Percentiles rank a stretch among this genome's conserved stretches.
Evolutionary conservation across 2,329 filamentous ascomycete genomes (phyloP).

Genomic region (Ophiosphaerella herpotricha): DNA sequence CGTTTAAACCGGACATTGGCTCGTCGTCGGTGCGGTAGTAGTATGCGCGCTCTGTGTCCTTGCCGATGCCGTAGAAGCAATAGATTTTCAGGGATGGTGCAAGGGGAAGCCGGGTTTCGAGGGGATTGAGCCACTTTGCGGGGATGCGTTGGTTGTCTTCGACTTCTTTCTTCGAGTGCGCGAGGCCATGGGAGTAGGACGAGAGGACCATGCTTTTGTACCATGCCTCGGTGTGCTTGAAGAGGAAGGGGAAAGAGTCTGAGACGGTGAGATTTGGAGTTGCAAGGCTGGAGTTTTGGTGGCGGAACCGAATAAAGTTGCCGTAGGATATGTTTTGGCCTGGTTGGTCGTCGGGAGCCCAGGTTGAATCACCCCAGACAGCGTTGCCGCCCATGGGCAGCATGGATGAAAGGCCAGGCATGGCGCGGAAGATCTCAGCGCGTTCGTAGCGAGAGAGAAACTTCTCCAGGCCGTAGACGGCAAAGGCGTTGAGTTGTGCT

Average conservation of each 20-base stretch:
- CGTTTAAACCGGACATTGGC: conserved; percentile 67
- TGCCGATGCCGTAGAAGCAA: conserved; percentile 96
- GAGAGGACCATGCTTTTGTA: conserved; percentile 73
- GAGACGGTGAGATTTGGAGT: conserved; percentile 77
- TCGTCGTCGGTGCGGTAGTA: conserved; percentile 81
- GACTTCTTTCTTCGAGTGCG: conserved; percentile 77
- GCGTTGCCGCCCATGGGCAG: conserved; percentile 89
- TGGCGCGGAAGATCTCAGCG: conserved; percentile 90
- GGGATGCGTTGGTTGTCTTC: conserved; percentile 63
- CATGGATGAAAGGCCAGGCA: conserved; percentile 97
- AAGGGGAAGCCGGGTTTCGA: conserved; percentile 83
- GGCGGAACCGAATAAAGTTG: conserved; percentile 81
- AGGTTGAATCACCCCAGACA: conserved; percentile 88
- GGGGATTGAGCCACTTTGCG: conserved; percentile 89
- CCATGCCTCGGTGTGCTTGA: conserved; percentile 81
- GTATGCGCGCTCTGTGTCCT: conserved; percentile 89
- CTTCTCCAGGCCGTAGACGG: conserved; percentile 94
- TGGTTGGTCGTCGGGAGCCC: conserved; percentile 84
- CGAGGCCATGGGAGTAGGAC: conserved; percentile 88
- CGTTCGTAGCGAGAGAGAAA: conserved; percentile 90
- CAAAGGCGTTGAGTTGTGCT: conserved; percentile 92
- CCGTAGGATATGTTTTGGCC: conserved; percentile 77
- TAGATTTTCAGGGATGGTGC: conserved; percentile 92
- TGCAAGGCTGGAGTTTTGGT: conserved; percentile 56
- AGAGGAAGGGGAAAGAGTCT: conserved; percentile 76